Evolutionary conservation across 768 basidiomycete species (phyloP), one percentile per base, ranked within the genome.

Genomic region (Phanerochaete carnosa): DNA sequence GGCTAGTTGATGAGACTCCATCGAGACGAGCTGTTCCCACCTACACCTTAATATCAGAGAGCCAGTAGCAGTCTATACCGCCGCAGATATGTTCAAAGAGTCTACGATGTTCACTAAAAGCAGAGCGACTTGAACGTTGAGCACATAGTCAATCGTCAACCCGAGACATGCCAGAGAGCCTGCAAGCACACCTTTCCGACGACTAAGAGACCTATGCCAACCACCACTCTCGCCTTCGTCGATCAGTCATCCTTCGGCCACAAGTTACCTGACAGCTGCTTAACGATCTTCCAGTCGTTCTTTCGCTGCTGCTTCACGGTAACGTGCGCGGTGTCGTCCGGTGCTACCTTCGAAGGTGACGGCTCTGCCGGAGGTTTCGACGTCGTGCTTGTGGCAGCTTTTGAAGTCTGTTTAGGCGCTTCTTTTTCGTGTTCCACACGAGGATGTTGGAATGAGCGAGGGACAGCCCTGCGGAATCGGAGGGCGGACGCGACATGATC

Each of bases 101-200:
- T 99, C 96, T 55, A 99, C 87, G 45, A 99, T 84, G 28, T 81
- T 74, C 75, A 97, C 98, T 83, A 99, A 99, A 62, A 98, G 77
- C 65, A 93, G 84, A 0, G 97, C 96, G n/a, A 99, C 95, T 80
- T 98, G 96, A 0, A 99, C 97, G 71, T 98, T 99, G 59, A 98
- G 76, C 46, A 97, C 75, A 94, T 95, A 37, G 35, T 22, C 25
- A 45, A 35, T 19, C n/a, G 28, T 9, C 39, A 43, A 43, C 11
- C 26, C 9, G 26, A 12, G 13, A 49, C 23, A 19, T 19, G 47
- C 28, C 26, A 19, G 1, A 1, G 16, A n/a, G 33, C 2, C n/a
- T 28, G 8, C 8, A 23, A 4, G 55, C 80, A 58, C 55, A 95
- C 93, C 83, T 99, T 99, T 55, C 93, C 94, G 16, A 82, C 77